phyloP scores from a whole-genome alignment of 2,329 filamentous ascomycete species.

The Verticillium zaregamsianum region DNA sequence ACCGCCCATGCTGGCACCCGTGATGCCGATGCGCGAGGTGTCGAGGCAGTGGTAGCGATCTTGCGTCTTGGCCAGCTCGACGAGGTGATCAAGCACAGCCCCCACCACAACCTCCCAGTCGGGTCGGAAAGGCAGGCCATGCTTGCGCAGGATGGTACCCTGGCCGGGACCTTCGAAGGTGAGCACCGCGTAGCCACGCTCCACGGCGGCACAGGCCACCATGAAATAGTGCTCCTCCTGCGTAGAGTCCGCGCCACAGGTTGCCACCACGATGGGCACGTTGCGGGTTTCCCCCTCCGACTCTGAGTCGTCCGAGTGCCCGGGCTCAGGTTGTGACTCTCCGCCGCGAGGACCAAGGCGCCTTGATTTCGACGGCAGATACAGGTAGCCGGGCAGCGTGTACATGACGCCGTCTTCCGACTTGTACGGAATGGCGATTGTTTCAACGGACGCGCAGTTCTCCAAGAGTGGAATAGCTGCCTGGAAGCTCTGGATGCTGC shows the following conservation, averaged over 20 bases:
- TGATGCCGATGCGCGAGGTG: constrained; percentile 27
- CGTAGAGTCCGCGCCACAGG: constrained; percentile 28
- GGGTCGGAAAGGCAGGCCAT: constrained; percentile 24
- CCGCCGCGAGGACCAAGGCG: constrained; percentile 2
- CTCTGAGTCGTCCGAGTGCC: too few relatives aligned
- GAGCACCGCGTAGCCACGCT: constrained; percentile 36
- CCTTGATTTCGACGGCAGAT: constrained; percentile 20
- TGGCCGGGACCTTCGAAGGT: constrained; percentile 44
- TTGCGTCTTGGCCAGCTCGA: constrained; percentile 6
- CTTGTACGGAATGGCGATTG: neutral
- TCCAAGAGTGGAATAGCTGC: neutral
- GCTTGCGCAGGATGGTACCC: constrained; percentile 26
- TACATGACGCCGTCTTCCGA: too few relatives aligned
- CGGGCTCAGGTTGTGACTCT: too few relatives aligned
- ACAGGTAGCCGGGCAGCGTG: constrained; percentile 29
- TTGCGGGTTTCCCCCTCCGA: too few relatives aligned
- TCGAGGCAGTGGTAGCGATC: constrained; percentile 27
- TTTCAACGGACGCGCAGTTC: neutral
- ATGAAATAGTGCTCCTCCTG: constrained; percentile 37
- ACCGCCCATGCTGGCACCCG: constrained; percentile 36
- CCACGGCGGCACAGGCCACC: constrained; percentile 16
- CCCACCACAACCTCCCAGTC: constrained; percentile 32
- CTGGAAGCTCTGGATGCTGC: too few relatives aligned
- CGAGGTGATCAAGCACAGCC: constrained; percentile 26
- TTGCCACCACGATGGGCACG: constrained; percentile 28